Base-by-base conservation (phyloP, 306 rosid genomes). In the Begonia fuchsioides region DNA sequence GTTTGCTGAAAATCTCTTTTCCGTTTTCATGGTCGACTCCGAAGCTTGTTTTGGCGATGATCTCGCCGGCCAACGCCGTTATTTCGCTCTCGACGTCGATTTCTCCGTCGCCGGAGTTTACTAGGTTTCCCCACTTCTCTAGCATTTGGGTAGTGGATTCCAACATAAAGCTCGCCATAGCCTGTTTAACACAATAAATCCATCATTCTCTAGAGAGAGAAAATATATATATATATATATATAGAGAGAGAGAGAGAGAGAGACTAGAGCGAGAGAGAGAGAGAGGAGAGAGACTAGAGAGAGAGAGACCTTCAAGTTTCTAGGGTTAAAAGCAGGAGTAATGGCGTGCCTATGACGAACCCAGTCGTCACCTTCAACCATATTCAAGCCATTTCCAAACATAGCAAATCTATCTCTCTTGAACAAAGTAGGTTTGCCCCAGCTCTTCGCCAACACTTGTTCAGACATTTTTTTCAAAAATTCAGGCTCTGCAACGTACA, bases 351-450 rank as follows among this genome's bases (percentile, higher is more conserved):
- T 69, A 15, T 78, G 93, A 39, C 69, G 85, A 50, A 56, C 75
- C 95, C 95, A 86, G 5, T 78, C 78, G 3, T 73, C 73, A 8
- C 93, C 95, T 72, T 86, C 95, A 38, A 55, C 61, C 93, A 81
- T 81, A 9, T 81, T 5, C 50, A 86, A 63, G 50, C 95, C 93
- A 9, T 70, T 78, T 0, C 95, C 95, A 58, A 86, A 86, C 95
- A 86, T 73, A 9, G 95, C 72, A 0, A 64, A 56, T 57, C 95
- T 73, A 3, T 86, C 95, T 8, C 61, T 60, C 68, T 58, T 69
- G 54, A 85, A 85, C 55, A 85, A 87, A 5, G 52, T 54, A 0
- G 95, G 95, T 54, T 85, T 85, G 32, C 95, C 95, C 95, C 95
- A 86, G 40, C 60, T 58, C 66, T 76, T 81, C 0, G 78, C 93